Base-by-base conservation (phyloP, 1,139 yeast species). In the Magnusiomyces ingens region DNA sequence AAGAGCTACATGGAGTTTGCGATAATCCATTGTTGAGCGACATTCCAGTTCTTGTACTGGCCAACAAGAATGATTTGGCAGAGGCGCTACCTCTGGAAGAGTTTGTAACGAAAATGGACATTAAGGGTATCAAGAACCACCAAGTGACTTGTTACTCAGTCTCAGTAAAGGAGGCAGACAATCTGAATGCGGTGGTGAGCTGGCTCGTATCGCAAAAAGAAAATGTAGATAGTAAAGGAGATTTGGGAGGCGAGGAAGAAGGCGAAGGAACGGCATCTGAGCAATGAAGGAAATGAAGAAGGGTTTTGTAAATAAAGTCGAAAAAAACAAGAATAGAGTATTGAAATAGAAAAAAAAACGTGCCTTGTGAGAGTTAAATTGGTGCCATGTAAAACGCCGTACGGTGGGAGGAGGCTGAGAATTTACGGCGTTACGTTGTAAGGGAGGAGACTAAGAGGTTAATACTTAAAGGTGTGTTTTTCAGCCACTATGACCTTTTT, bases 121-220 rank as follows among this genome's bases (percentile, higher is more conserved):
- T 71, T 43, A 63, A 65, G 50, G 54, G 63, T 13, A 67, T 70
- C 41, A 62, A 61, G 37, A 69, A 67, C 49, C 59, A 73, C 42
- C 72, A 67, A 47, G 70, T 71, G 15, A 62, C 71, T 15, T 70
- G 74, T 59, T 71, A 71, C 54, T 69, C 72, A n/a, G 68, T 71
- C 36, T 68, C 72, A 6, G 74, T 69, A 48, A 71, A 71, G 57
- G 70, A 70, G 47, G 66, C 67, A 17, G 65, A 63, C 44, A 71
- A 71, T 54, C 61, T 71, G 50, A 70, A 65, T 52, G 62, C 72
- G 3, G 74, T 71, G 36, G 55, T 71, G 52, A 65, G 65, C 55
- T 71, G 74, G 74, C 62, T 71, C 22, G 60, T 68, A 21, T 58
- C 67, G 32, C 32, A 26, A 26, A 19, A 29, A 18, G n/a, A 29